Evolutionary conservation across 371 early-diverging fungal genomes (phyloP), one percentile per base, ranked within the genome.

Genomic region (Chytridium lagenaria): DNA sequence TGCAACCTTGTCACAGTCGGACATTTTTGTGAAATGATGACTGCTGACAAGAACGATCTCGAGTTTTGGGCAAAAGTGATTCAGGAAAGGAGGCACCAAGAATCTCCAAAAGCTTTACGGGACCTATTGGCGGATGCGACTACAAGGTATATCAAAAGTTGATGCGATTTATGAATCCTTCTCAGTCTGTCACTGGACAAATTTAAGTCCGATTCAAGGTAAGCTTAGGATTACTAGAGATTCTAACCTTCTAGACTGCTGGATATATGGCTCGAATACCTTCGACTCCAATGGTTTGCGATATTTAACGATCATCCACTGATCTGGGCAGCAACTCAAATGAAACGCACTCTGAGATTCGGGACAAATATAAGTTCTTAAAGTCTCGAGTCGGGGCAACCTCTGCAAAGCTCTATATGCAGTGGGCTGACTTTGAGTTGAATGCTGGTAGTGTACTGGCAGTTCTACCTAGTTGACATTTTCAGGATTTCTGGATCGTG

Each of bases 381-480:
- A 68, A 77, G 22, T 57, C 73, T 5, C 23, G 79, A 26, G 49
- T 75, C 7, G 82, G 79, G n/a, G 51, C 70, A 1, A 22, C 61
- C 19, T 69, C 68, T 15, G 76, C 77, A 33, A 55, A 50, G 39
- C 61, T 79, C 12, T 78, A 69, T 59, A n/a, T 68, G 7, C 69
- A 79, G 16, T 81, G 79, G 79, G 82, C 82, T 1, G 57, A 64
- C 19, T 81, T 81, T 50, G 82, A 81, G 67, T n/a, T 19, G 1
- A 31, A 26, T 10, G 49, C 51, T 28, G 82, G 82, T 78, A 34
- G 30, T 34, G 5, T 16, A 12, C 3, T 12, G 34, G 10, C 19
- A 61, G 7, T 28, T 34, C 5, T 33, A 33, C 36, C 5, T 30
- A 33, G 61, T 22, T 34, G 3, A 33, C 7, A 37, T 61, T 22